Conservation (phyloP, 1,139 yeast species). For the Magnusiomyces paraingens region DNA sequence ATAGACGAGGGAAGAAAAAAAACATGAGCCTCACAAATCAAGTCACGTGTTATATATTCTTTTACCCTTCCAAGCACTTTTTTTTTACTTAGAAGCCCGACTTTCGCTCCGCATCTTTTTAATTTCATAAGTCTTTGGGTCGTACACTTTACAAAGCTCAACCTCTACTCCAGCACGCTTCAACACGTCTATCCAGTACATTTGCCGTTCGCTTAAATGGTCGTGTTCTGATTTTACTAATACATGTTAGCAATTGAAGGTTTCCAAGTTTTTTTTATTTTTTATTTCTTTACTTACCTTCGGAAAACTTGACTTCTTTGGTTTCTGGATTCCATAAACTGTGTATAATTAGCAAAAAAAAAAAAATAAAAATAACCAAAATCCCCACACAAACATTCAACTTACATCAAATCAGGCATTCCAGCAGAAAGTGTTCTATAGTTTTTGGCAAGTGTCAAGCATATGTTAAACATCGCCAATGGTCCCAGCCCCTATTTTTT, state of each 20-base stretch:
- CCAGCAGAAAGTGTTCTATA: slow-evolving; percentile 32
- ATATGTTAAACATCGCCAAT: slow-evolving; percentile 21
- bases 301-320: slow-evolving; percentile 12
- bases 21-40: too few species aligned
- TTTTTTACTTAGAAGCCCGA: background rate
- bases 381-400: background rate
- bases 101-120: background rate
- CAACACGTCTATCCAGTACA: slow-evolving; percentile 34
- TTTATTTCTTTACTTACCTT: background rate
- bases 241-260: slow-evolving; percentile 20
- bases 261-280: background rate
- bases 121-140: slow-evolving; percentile 14
- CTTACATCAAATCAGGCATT: slow-evolving; percentile 31
- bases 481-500: slow-evolving; percentile 25
- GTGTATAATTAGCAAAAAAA: too few species aligned
- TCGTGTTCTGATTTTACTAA: slow-evolving; percentile 36
- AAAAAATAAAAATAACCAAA: background rate
- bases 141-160: slow-evolving; percentile 32
- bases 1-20: background rate
- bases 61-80: background rate
- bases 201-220: slow-evolving; percentile 35
- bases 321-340: background rate
- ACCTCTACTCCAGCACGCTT: slow-evolving; percentile 28
- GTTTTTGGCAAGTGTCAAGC: slow-evolving; percentile 27
- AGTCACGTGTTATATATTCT: background rate